Conservation (phyloP, 1,139 yeast genomes). For the Geotrichum candidum region DNA sequence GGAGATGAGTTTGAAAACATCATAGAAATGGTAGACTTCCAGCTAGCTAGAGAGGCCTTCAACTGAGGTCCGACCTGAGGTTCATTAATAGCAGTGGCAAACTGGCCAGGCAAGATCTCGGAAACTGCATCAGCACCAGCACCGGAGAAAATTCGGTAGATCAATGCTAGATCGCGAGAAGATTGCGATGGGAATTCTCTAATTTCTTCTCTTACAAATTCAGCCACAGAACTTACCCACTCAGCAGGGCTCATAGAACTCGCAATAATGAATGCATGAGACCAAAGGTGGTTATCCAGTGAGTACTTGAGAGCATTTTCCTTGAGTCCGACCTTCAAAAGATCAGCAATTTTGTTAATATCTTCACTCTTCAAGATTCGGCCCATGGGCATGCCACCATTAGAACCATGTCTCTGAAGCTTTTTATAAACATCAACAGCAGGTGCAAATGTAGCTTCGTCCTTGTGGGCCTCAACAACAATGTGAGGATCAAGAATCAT, state of each 20-base stretch:
- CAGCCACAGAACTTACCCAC: conserved; percentile 53
- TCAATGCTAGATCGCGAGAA: conserved; percentile 52
- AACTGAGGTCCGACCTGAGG: conserved; percentile 11
- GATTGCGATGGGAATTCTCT: conserved; percentile 30
- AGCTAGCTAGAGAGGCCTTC: conserved; percentile 25
- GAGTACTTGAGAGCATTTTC: conserved; percentile 62
- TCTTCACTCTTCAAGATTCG: conserved; percentile 32
- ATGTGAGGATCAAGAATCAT: conserved; percentile 16
- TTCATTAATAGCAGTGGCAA: conserved; percentile 9
- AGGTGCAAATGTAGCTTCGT: conserved; percentile 15
- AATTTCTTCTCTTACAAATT: conserved; percentile 45
- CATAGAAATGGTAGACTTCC: conserved; percentile 34
- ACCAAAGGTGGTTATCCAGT: conserved; percentile 63
- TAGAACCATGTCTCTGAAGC: conserved; percentile 12
- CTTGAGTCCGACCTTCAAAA: conserved; percentile 57
- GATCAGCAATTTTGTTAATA: conserved; percentile 29
- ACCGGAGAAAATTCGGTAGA: conserved; percentile 63
- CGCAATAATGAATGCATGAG: conserved; percentile 68
- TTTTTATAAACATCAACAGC: conserved; percentile 17
- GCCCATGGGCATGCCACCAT: conserved; percentile 25
- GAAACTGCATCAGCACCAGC: conserved; percentile 44
- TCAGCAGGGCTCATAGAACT: conserved; percentile 56
- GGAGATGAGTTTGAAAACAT: conserved; percentile 33
- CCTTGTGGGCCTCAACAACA: conserved; percentile 19
- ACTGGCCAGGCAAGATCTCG: conserved; percentile 16